Evolutionary conservation across 139 green algal species (phyloP), one percentile per base, ranked within the genome.

Genomic region (Tetradesmus obliquus): DNA sequence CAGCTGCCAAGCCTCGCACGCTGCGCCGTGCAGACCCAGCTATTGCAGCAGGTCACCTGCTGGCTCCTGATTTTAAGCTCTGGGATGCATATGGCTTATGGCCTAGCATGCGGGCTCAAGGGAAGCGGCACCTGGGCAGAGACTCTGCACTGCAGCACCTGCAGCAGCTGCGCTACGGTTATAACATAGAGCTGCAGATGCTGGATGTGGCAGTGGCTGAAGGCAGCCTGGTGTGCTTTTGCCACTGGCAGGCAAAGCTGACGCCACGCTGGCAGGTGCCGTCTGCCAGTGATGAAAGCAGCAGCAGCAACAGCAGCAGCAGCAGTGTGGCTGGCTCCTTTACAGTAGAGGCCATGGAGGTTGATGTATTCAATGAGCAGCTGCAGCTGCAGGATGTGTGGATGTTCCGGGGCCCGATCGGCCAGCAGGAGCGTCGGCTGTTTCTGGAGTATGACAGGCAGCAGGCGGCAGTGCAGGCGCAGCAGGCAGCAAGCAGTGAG

Each of bases 311-410:
- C 76, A 45, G 62, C 87, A 84, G 71, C 74, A 69, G 55, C 62
- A 83, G 74, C 54, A 32, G 66, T 3, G 2, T 17, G 74, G 55
- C 84, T 60, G 79, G 58, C 3, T 8, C 79, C 1, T 87, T 91
- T 9, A 60, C 20, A 9, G 62, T 92, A 8, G 89, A 92, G 58
- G 89, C 20, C 2, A 53, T 92, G 82, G 89, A 89, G 82, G 66
- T 92, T 51, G 89, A 92, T 22, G 57, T 92, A 3, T 92, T 92
- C 55, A 62, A 89, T 83, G 81, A 83, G 22, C 53, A 88, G 62
- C 62, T 92, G 15, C 60, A 72, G 82, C 72, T 92, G 82, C 62
- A 88, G 20, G 81, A 58, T 20, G 66, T 88, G 2, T 92, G 89
- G 89, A 12, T 89, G 62, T 92, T 92, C 53, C 20, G 89, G 5